Conservation (phyloP, 2,329 filamentous ascomycete species). For the Hypomyces perniciosus region DNA sequence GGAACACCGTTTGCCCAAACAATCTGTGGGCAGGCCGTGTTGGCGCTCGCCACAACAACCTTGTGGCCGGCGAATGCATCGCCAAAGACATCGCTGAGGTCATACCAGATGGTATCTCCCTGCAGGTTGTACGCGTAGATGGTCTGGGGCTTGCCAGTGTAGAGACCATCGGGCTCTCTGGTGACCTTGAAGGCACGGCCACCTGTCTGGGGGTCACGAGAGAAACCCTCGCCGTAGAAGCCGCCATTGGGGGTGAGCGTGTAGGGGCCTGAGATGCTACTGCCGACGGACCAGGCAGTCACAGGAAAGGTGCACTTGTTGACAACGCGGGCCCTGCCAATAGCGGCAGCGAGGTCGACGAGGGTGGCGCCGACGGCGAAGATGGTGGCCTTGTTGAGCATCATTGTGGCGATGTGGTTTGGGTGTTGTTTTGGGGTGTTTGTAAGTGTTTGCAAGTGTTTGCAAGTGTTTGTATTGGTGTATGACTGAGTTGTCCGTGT, state of each 20-base stretch:
- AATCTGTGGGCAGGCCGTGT: slow-evolving; percentile 29
- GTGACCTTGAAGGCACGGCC: slow-evolving; percentile 36
- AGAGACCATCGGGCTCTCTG: slow-evolving; percentile 28
- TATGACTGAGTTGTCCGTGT: background rate
- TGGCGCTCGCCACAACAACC: slow-evolving; percentile 24
- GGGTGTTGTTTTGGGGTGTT: background rate
- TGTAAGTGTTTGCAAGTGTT: background rate
- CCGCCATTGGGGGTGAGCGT: slow-evolving; percentile 22
- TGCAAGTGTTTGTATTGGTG: background rate
- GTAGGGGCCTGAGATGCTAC: slow-evolving; percentile 20
- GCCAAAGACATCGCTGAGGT: slow-evolving; percentile 36
- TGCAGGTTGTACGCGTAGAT: slow-evolving; percentile 36
- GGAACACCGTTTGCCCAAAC: slow-evolving; percentile 30
- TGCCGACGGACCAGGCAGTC: slow-evolving; percentile 35
- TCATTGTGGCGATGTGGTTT: slow-evolving; percentile 9
- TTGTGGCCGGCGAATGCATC: slow-evolving; percentile 30
- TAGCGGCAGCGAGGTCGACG: slow-evolving; percentile 16
- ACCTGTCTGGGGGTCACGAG: slow-evolving; percentile 30
- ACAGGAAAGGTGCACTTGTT: slow-evolving; percentile 32
- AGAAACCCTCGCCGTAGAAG: slow-evolving; percentile 29
- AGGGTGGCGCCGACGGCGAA: slow-evolving; percentile 9
- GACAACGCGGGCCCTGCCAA: slow-evolving; percentile 30
- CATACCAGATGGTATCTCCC: slow-evolving; percentile 31
- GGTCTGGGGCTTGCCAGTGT: slow-evolving; percentile 34
- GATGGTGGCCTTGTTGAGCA: slow-evolving; percentile 14